Evolutionary conservation across 2,329 filamentous ascomycete genomes (phyloP), one percentile per base, ranked within the genome.

Genomic region (Simplicillium aogashimaense): DNA sequence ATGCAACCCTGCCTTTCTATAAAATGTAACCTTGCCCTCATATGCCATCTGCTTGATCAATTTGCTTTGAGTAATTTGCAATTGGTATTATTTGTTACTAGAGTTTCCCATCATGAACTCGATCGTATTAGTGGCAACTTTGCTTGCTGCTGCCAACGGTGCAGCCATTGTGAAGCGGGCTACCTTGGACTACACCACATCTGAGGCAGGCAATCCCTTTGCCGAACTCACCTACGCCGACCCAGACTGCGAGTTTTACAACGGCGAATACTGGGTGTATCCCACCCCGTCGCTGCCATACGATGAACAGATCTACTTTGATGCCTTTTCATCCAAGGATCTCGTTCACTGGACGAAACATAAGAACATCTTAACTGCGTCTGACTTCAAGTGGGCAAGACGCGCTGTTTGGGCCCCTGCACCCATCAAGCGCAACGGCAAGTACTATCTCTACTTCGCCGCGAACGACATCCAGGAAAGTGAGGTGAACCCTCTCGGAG

Each of bases 191-290:
- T 64, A 59, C 43, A 52, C 57, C 2, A 67, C 64, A 3, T 54
- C 62, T 2, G 61, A 64, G 42, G 56, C 64, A 1, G 64, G 64
- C 13, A 73, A 73, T 41, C 69, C 69, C 6, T 64, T 72, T 38
- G 57, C 71, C 17, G 55, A 63, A 1, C 66, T 67, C 38, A 69
- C 66, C 65, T 72, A 72, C 47, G 69, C 68, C 7, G 69, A 73
- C 41, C 69, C 69, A 0, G 69, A 71, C 50, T 64, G 57, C 18
- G 65, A 61, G 38, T 63, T 65, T 51, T 72, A 69, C 53, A 51
- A 64, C 13, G 53, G 52, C 20, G 47, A 59, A 31, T 70, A 67
- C 52, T 72, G 65, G 65, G 61, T 72, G 17, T 73, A 62, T 47
- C 65, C 69, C 6, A 72, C 68, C 2, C 57, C 60, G 4, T 71